Evolutionary conservation across 1,284 basidiomycete species (phyloP).

Genomic region (Cryptococcus jaspeensis): DNA sequence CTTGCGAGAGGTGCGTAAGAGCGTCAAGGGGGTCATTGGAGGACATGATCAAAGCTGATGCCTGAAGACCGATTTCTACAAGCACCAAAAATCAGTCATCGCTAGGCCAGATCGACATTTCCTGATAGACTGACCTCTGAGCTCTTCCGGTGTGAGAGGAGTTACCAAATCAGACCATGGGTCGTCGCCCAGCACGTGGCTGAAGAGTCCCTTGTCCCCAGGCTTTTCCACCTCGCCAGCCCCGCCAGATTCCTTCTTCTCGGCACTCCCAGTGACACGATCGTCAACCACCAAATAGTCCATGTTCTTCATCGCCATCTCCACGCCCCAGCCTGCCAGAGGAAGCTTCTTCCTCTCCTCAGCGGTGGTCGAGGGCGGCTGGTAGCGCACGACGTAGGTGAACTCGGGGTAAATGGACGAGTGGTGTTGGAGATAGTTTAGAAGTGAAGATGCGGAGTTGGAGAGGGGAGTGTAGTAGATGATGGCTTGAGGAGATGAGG

Average conservation of each 20-base stretch:
- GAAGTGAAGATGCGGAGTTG: constrained; percentile 65
- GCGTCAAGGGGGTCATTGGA: constrained; percentile 62
- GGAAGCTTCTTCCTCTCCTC: constrained; percentile 40
- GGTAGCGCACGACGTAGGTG: constrained; percentile 72
- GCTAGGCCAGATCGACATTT: not conserved
- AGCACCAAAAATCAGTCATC: not conserved
- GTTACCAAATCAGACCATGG: constrained; percentile 57
- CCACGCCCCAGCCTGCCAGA: constrained; percentile 85
- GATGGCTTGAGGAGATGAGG: constrained; percentile 60
- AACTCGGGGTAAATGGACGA: constrained; percentile 56
- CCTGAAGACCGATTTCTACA: constrained; percentile 68
- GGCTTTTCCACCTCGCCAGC: not conserved
- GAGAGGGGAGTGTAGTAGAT: constrained; percentile 65
- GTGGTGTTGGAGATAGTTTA: constrained; percentile 62
- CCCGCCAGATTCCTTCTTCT: not conserved
- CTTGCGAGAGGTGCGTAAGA: constrained; percentile 71
- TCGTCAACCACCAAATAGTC: constrained; percentile 95
- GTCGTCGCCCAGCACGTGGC: constrained; percentile 37
- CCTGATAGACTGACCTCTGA: constrained; percentile 55
- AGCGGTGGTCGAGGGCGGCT: constrained; percentile 51
- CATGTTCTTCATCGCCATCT: constrained; percentile 92
- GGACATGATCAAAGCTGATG: constrained; percentile 67
- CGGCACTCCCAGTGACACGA: constrained; percentile 47
- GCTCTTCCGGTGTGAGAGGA: constrained; percentile 65
- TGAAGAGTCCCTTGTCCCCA: constrained; percentile 16